Evolutionary conservation across 2,329 filamentous ascomycete genomes (phyloP), one percentile per base, ranked within the genome.

Genomic region (Alternaria metachromatica): DNA sequence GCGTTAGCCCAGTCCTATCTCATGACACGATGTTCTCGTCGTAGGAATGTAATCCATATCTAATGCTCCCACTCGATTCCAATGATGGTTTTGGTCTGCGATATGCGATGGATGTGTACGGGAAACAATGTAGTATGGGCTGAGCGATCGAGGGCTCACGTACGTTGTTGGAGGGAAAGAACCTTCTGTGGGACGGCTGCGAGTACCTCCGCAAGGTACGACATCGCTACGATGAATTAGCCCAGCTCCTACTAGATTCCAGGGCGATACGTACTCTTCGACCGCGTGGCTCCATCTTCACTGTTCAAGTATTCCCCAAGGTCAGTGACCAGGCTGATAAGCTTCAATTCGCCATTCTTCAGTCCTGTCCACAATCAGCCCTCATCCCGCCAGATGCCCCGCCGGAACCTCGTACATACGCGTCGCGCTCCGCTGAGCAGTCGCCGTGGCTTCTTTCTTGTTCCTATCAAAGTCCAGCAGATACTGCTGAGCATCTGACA

Each of bases 241-340:
- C 59, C 63, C 10, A 43, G 33, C 33, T 25, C 12, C 46, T 45
- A 6, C 21, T 21, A 44, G 21, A 20, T 33, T 12, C 41, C 77
- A 12, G 78, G 72, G 70, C 30, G 2, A 41, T 33, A 41, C 55
- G 37, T 80, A 74, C 87, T 85, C 78, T 89, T 89, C n/a, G 85
- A 84, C 43, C 89, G 84, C 46, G 87, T 82, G 13, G 84, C 82
- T 21, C 83, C 82, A 79, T 91, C 88, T 71, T 90, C 88, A 76
- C 89, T 87, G 69, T 90, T 90, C 72, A 91, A 85, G 70, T 90
- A 91, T 76, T 90, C 88, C 20, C 87, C 87, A 30, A 91, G 81
- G 48, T 87, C 88, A 72, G 89, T 87, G 58, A 91, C 86, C 54
- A 90, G 80, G 58, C 86, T 85, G 60, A 91, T 83, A 33, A 91